phyloP scores from a whole-genome alignment of 2,329 filamentous ascomycete genomes.

The Canariomyces notabilis region DNA sequence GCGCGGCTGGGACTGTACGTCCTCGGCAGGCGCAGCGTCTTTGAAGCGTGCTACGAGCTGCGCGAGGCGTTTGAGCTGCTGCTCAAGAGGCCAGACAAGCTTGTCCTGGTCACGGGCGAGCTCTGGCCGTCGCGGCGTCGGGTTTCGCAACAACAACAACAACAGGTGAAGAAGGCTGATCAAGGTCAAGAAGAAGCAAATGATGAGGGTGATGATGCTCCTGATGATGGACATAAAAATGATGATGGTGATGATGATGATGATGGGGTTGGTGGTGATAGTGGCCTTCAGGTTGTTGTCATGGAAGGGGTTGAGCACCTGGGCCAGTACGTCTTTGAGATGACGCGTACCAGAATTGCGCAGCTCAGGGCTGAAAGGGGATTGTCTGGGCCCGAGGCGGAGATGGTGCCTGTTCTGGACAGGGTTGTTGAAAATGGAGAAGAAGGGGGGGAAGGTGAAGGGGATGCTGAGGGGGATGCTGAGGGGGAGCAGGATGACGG shows the following conservation, averaged over 20 bases:
- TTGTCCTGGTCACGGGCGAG: slow-evolving; percentile 78
- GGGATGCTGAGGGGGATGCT: slow-evolving; percentile 20
- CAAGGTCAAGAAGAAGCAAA: too few species aligned
- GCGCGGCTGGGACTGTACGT: slow-evolving; percentile 89
- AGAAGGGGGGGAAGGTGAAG: slow-evolving; percentile 27
- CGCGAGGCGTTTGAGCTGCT: slow-evolving; percentile 79
- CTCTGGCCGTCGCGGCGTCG: slow-evolving; percentile 72
- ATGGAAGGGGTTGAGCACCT: slow-evolving; percentile 94
- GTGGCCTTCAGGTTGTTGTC: slow-evolving; percentile 53
- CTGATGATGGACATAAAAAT: slow-evolving; percentile 21
- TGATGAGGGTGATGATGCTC: too few species aligned
- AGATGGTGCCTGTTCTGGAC: slow-evolving; percentile 25
- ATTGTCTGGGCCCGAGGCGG: too few species aligned
- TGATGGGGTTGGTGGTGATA: slow-evolving; percentile 42
- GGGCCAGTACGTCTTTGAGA: slow-evolving; percentile 93
- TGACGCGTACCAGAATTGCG: slow-evolving; percentile 64
- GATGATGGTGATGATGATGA: slow-evolving; percentile 14
- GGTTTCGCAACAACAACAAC: too few species aligned
- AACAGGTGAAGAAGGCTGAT: too few species aligned
- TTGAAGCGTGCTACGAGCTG: slow-evolving; percentile 84
- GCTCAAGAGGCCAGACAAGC: slow-evolving; percentile 70
- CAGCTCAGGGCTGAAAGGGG: slow-evolving; percentile 42
- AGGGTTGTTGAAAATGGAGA: slow-evolving; percentile 11
- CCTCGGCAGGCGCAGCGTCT: slow-evolving; percentile 80
- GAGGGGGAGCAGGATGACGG: slow-evolving; percentile 24